These are phyloP conservation scores for Aspergillus alliaceus DNA, from an alignment of 2,329 filamentous ascomycete species.

Conservation along the genomic window DNA sequence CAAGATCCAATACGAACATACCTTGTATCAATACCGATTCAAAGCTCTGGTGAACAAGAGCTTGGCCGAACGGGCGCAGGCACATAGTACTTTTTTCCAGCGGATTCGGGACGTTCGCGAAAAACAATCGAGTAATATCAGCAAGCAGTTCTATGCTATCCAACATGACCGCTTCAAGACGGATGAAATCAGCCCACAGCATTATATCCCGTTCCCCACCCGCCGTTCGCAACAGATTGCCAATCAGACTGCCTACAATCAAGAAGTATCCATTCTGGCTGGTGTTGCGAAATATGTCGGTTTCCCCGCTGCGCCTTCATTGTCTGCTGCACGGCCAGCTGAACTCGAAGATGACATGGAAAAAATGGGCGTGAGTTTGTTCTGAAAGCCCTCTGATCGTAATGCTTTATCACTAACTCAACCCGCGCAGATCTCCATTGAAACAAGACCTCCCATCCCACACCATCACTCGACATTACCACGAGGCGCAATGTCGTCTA, in stretches of 20 bases:
- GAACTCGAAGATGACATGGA: conserved; percentile 86
- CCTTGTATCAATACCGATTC: conserved; percentile 71
- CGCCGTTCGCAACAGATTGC: conserved; percentile 74
- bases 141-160: conserved; percentile 88
- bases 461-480: conserved; percentile 30
- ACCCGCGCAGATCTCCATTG: conserved; percentile 28
- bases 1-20: conserved; percentile 74
- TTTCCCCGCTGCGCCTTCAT: conserved; percentile 89
- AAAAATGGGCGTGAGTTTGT: conserved; percentile 75
- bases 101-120: conserved; percentile 80
- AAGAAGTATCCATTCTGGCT: conserved; percentile 86
- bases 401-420: background rate
- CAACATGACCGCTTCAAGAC: conserved; percentile 81
- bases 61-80: conserved; percentile 78
- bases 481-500: conserved; percentile 31
- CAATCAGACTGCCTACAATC: conserved; percentile 89
- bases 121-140: conserved; percentile 73
- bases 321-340: conserved; percentile 67
- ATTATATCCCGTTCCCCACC: conserved; percentile 76
- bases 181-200: conserved; percentile 77
- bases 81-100: conserved; percentile 90
- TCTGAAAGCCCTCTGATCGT: background rate
- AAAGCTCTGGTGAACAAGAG: conserved; percentile 72
- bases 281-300: conserved; percentile 93
- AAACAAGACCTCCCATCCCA: conserved; percentile 23